Evolutionary conservation across 371 early-diverging fungal species (phyloP).

Genomic region (Syncephalastrum sp.): DNA sequence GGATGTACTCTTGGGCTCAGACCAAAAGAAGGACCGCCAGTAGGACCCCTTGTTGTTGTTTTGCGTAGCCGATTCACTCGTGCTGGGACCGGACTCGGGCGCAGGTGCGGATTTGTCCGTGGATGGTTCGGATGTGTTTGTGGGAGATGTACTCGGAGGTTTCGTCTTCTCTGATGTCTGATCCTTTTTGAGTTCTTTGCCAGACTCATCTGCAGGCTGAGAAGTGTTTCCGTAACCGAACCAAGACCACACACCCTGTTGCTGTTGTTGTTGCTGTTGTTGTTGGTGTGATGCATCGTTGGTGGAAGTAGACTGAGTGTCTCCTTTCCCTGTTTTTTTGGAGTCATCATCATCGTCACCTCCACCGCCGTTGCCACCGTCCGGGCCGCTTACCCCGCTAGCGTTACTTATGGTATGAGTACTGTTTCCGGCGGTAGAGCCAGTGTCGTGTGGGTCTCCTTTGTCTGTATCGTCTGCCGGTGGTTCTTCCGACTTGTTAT

Average conservation of each 20-base stretch:
- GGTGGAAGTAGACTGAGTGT: no score
- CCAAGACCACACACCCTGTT: constrained; percentile 15
- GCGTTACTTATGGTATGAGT: neutral
- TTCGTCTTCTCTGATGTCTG: no score
- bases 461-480: no score
- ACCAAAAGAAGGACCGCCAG: constrained; percentile 20
- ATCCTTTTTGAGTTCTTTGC: no score
- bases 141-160: no score
- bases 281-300: neutral
- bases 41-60: neutral
- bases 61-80: no score
- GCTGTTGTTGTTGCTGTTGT: neutral
- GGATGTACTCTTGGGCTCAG: neutral
- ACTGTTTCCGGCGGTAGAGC: neutral
- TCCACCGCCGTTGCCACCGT: neutral
- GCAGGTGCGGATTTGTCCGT: no score
- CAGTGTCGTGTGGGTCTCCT: no score
- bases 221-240: constrained; percentile 8
- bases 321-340: neutral
- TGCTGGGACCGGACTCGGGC: no score
- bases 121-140: no score
- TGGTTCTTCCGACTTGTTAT: no score
- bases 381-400: neutral
- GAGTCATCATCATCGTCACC: neutral
- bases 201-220: neutral